Evolutionary conservation across 441 rosid species (phyloP), one percentile per base, ranked within the genome.

Genomic region (Aleurites moluccanus): DNA sequence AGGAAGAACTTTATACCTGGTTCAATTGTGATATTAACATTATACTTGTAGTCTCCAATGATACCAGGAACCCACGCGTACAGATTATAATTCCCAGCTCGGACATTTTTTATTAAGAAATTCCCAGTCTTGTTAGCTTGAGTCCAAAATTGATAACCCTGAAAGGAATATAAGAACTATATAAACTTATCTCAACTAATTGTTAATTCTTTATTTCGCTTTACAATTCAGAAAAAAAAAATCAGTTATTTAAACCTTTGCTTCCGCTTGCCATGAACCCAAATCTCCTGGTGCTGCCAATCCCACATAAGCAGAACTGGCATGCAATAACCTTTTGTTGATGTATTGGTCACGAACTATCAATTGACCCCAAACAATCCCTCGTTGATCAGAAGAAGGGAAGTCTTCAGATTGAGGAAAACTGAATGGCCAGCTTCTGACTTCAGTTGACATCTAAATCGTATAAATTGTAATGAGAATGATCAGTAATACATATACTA

Each of bases 81-180:
- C 45, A 83, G 57, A 65, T 64, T 75, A 33, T 83, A 81, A 16
- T 62, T 66, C 23, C 86, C 86, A 3, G 76, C 70, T n/a, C 81
- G 73, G 18, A 84, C 70, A 45, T 84, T 84, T 45, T 30, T 42
- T 5, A 84, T 84, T n/a, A 28, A 1, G 66, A 84, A 84, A 68
- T 0, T 69, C 30, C 86, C 86, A 1, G 45, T 40, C 9, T 28
- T 72, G 33, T 68, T n/a, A 11, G 86, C 79, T 73, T 56, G 78
- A 6, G 79, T 79, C 86, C 86, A 84, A 4, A 81, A 81, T 56
- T 84, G 86, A 56, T 84, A 84, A 38, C 81, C 83, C 86, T 84
- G 79, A 16, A 77, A 15, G 1, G 9, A 20, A 53, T 1, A 50
- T 4, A 4, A 35, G 38, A 2, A 11, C 13, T 23, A 21, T 7